Base-by-base conservation (phyloP, 192 early-diverging fungal genomes). In the Allomyces macrogynus region DNA sequence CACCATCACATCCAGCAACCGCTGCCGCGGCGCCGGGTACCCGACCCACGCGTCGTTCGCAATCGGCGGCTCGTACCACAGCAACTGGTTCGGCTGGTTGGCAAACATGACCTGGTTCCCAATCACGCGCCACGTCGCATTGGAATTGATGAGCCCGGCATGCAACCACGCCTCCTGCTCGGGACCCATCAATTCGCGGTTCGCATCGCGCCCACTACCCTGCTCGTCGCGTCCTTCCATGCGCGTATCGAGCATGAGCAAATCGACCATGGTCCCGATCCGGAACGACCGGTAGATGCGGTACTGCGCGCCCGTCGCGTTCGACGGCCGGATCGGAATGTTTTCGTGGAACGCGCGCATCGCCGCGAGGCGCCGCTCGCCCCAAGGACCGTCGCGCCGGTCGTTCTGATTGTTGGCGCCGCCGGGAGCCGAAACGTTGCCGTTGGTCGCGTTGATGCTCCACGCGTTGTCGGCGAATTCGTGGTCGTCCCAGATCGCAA, bases 331-430 rank as follows among this genome's bases (percentile, higher is more conserved):
- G 62, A 77, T 74, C 0, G 75, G 75, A 43, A 77, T 64, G 63
- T 77, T 74, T 32, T 77, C 73, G 65, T 73, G 74, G 64, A 74
- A 77, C n/a, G 75, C 75, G 12, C 73, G 70, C 22, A 72, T 67
- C 18, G 71, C 75, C 4, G 64, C 67, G 8, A 61, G 65, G 1
- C 66, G 70, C 18, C 75, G 65, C 11, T 4, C 63, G 12, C 57
- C 57, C 71, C 71, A 72, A 9, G 67, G 65, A 1, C 67, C 67
- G 5, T 57, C 49, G 49, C 49, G 49, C 49, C 20, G 12, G 60
- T 23, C 61, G 43, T 67, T 49, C 20, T 64, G 60, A 44, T 61
- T 32, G 24, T 23, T 44, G 3, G 64, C 26, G 20, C 67, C 66
- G 22, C 61, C 64, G 3, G 44, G 60, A 43, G 61, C 3, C 67